Evolutionary conservation across 208 protist species (phyloP).

Genomic region (Trypanosoma cruzi): DNA sequence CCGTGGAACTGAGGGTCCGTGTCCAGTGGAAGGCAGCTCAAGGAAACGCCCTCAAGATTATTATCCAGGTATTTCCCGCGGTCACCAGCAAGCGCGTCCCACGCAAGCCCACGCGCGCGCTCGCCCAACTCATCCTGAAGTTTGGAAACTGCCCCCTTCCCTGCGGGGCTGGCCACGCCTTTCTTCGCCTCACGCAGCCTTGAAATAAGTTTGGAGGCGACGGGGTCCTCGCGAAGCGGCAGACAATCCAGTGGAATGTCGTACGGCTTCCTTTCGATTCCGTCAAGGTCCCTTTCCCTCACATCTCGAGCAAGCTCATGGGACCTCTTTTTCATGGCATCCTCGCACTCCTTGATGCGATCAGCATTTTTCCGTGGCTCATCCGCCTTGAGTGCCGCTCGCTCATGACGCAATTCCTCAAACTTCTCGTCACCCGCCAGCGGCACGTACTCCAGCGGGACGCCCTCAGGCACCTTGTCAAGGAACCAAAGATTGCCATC

Average conservation of each 20-base stretch:
- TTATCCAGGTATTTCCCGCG: conserved; percentile 57
- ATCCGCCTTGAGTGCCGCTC: conserved; percentile 42
- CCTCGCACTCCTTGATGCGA: conserved; percentile 48
- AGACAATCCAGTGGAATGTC: conserved; percentile 70
- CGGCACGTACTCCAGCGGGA: conserved; percentile 42
- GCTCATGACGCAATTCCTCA: conserved; percentile 41
- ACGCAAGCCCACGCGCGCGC: conserved; percentile 43
- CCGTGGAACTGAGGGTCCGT: conserved; percentile 55
- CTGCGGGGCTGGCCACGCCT: conserved; percentile 5
- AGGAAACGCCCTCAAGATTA: conserved; percentile 56
- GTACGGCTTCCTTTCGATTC: conserved; percentile 55
- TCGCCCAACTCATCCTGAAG: conserved; percentile 50
- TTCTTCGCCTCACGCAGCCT: conserved; percentile 41
- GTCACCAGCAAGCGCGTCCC: conserved; percentile 47
- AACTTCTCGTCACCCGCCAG: conserved; percentile 51
- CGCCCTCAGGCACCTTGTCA: conserved; percentile 47
- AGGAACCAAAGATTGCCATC: conserved; percentile 85
- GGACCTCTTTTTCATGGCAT: conserved; percentile 56
- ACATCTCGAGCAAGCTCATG: conserved; percentile 44
- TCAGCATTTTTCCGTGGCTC: conserved; percentile 62
- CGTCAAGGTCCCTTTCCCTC: conserved; percentile 53
- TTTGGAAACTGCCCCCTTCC: conserved; percentile 37
- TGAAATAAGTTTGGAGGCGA: conserved; percentile 44
- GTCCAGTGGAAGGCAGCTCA: conserved; percentile 51
- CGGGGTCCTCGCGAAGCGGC: conserved; percentile 46